Evolutionary conservation across 73 alveolate genomes (phyloP), one percentile per base, ranked within the genome.

Genomic region (Tetrahymena malaccensis): DNA sequence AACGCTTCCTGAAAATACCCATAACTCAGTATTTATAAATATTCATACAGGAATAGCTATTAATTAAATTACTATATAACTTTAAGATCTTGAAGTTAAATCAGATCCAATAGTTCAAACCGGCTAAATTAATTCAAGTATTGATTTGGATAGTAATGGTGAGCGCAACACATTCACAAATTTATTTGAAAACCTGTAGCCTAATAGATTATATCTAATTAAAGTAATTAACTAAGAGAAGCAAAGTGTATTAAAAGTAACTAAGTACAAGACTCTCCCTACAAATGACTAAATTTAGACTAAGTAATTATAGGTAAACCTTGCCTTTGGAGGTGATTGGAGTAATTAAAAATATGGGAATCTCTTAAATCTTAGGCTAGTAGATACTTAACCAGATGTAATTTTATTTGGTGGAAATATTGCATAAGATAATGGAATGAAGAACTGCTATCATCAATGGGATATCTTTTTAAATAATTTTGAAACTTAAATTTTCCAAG

Each of bases 371-470:
- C 84, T 37, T 31, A 94, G 95, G 16, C 56, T 96, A 40, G 94
- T 43, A 19, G 93, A 93, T 25, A 96, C 95, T 5, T 58, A 96
- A 50, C 97, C 98, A 0, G 97, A 97, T 94, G 94, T 96, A 13
- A 85, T 97, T 34, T 70, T 97, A 83, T 95, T 97, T 19, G 98
- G 98, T 43, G 98, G 98, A 19, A 97, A 97, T 55, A 94, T 97
- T 13, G 97, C 97, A 22, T 96, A 97, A 93, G 98, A 97, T 84
- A 97, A 97, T 94, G 97, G 96, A 1, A 95, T 96, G 43, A 25
- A 84, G 25, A 96, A 96, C 34, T 97, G 98, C 70, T 97, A 96
- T 70, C 84, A 96, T 21, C 55, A 96, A 10, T 96, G 94, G 94
- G 98, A 96, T 85, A 55, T 94, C 56, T 57, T 94, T 37, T 43